These are phyloP conservation scores for Microcyclospora pomicola DNA, from an alignment of 2,329 filamentous ascomycete genomes.

Conservation along the genomic window DNA sequence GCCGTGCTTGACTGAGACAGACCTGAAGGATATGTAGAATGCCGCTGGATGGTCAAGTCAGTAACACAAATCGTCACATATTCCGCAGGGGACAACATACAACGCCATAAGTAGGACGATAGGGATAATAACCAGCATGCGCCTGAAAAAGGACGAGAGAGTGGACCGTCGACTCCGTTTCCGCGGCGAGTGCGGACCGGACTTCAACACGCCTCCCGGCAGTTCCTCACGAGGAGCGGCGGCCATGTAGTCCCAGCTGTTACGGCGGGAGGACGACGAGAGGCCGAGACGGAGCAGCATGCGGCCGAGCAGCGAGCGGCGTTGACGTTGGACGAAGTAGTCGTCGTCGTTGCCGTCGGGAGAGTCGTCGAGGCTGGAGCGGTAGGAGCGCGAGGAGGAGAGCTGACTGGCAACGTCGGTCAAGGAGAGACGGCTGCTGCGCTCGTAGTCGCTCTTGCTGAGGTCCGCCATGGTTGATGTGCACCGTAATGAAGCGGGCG, in stretches of 20 bases:
- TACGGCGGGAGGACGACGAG: not conserved
- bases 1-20: slow-evolving; percentile 22
- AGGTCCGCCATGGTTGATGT: too few relatives aligned
- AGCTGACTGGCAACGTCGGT: not conserved
- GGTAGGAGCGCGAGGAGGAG: not conserved
- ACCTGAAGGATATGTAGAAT: slow-evolving; percentile 29
- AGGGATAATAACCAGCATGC: not conserved
- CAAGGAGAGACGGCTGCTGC: too few relatives aligned
- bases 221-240: not conserved
- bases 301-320: not conserved
- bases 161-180: not conserved
- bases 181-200: not conserved
- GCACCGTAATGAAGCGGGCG: too few relatives aligned
- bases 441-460: too few relatives aligned
- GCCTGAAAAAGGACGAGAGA: not conserved
- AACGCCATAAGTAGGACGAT: slow-evolving; percentile 1
- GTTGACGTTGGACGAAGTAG: not conserved
- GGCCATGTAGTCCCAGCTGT: not conserved
- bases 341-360: not conserved
- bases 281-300: not conserved
- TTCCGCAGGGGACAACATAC: slow-evolving; percentile 6
- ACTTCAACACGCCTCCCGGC: not conserved
- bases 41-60: slow-evolving; percentile 22
- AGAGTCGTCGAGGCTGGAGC: not conserved
- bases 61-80: slow-evolving; percentile 7